Base-by-base conservation (phyloP, 305 asterid species). In the Nicotiana rustica region DNA sequence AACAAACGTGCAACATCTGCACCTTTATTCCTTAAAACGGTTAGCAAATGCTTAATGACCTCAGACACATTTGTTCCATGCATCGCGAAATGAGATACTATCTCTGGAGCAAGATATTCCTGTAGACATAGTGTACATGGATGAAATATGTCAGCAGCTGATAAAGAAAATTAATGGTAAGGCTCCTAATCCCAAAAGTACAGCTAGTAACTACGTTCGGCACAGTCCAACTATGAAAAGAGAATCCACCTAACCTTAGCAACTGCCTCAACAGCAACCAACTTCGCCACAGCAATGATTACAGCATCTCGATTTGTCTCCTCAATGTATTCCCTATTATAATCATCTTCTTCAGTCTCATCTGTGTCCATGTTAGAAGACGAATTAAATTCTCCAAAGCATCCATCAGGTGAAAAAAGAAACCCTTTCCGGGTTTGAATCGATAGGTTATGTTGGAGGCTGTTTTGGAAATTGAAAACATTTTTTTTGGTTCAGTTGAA, bases 51-150 rank as follows among this genome's bases (percentile, higher is more conserved):
- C 94, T 94, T 96, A 85, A 93, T 92, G 87, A 91, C 92, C 89
- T 94, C 98, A 82, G 88, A 85, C 25, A 92, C 92, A 80, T 97
- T 89, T 38, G 91, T 64, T 44, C 91, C 90, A 83, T 93, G 97
- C 90, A 87, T 88, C 81, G 80, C 93, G 85, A 91, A 84, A 89
- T 85, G 94, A 79, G 98, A 94, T 82, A 96, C 83, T 70, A 96
- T 88, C 91, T 93, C 98, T 18, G 98, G 86, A 68, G 93, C 97
- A 77, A 94, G 94, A 86, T 86, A 88, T 70, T 91, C 98, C 99
- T 96, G 93, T 85, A 88, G 71, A 69, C 84, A 81, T 66, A 75
- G 75, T 18, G 73, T 61, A 82, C 38, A 33, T 29, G 38, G 79
- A 55, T 52, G n/a, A 61, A 52, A 84, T 71, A 67, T 49, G 73